Evolutionary conservation across 2,329 filamentous ascomycete genomes (phyloP), one percentile per base, ranked within the genome.

Genomic region (Didymosphaeria variabile): DNA sequence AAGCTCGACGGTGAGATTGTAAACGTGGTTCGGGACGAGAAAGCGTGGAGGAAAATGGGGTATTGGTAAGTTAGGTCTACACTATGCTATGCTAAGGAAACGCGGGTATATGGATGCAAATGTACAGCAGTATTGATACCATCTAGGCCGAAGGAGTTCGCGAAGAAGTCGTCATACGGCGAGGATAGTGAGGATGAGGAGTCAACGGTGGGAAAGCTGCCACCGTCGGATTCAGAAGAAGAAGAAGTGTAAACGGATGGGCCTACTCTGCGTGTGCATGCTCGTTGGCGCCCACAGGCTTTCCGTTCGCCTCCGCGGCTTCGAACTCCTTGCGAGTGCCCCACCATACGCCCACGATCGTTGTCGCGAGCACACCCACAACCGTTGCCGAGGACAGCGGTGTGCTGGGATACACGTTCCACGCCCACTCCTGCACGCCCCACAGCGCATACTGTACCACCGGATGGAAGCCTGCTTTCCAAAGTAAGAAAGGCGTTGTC

Each of bases 381-480:
- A 93, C 94, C 6, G 85, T 81, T 64, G 80, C 77, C 6, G 90
- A 91, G 76, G 89, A 91, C 38, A 75, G 65, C 57, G 83, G 79
- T 36, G 89, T 91, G 75, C 93, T 97, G n/a, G 94, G 94, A 75
- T 91, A 97, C 10, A 94, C 88, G 70, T 97, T 97, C 94, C 94
- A 97, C 13, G 91, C 92, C 89, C 91, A 94, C 78, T 97, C 94
- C 79, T 97, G 94, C 61, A 87, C 83, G 3, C 83, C 85, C 91
- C 92, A 97, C 10, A 94, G 79, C 4, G 79, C 80, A 71, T 90
- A 90, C 67, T 93, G 86, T 34, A 90, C 71, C 12, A 90, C 73
- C 0, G 91, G 90, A 70, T 90, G 88, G 62, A 89, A 81, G 1
- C 90, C 89, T 58, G 89, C 87, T 71, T 88, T 87, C 93, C 93